These are phyloP conservation scores for Asterophora parasitica DNA, from an alignment of 768 basidiomycete genomes.

Conservation along the genomic window DNA sequence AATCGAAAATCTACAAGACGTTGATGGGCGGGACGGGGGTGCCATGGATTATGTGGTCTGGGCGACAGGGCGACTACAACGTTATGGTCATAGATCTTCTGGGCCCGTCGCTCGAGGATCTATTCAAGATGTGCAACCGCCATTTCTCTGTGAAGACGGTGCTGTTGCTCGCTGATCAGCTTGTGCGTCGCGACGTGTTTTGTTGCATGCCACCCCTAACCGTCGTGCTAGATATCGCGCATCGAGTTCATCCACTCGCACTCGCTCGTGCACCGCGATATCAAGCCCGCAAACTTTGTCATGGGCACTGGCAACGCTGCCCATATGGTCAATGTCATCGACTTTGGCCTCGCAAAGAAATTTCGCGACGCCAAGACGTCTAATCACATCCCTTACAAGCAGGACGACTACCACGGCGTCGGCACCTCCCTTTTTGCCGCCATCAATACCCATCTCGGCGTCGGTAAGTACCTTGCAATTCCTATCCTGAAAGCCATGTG, in stretches of 20 bases:
- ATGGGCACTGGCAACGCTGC: conserved; percentile 68
- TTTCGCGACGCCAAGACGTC: conserved; percentile 63
- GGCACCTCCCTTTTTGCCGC: conserved; percentile 75
- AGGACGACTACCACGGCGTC: conserved; percentile 73
- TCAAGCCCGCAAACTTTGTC: conserved; percentile 98
- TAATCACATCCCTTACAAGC: conserved; percentile 67
- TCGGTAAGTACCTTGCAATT: conserved; percentile 42
- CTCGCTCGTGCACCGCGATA: conserved; percentile 92
- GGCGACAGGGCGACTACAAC: conserved; percentile 90
- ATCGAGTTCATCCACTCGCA: conserved; percentile 96
- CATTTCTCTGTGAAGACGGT: conserved; percentile 95
- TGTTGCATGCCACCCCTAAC: conserved; percentile 7
- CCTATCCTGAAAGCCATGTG: background rate
- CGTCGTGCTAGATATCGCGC: conserved; percentile 68
- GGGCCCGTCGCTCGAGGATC: conserved; percentile 83
- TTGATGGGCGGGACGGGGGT: conserved; percentile 87
- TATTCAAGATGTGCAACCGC: conserved; percentile 86
- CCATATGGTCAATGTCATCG: conserved; percentile 85
- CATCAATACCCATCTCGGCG: conserved; percentile 70
- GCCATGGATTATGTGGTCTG: conserved; percentile 90
- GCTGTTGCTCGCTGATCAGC: conserved; percentile 88
- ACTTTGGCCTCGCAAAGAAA: conserved; percentile 82
- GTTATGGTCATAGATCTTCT: conserved; percentile 97
- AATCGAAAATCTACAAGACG: conserved; percentile 88
- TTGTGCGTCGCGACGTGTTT: conserved; percentile 49